phyloP scores from a whole-genome alignment of 2,329 filamentous ascomycete species.

The Pyricularia sp. region DNA sequence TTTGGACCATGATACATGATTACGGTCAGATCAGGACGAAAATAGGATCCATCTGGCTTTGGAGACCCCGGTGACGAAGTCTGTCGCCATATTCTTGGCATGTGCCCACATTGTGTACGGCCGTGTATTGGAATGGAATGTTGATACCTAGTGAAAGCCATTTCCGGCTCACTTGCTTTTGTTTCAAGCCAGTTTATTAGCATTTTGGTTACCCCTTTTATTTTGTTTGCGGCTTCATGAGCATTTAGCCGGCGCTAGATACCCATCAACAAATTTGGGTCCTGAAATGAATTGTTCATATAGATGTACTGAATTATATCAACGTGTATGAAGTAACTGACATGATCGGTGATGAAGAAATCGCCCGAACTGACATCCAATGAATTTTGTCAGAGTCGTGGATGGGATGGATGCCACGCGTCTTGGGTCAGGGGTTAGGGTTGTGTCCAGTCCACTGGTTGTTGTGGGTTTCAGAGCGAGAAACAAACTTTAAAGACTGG shows the following conservation, averaged over 20 bases:
- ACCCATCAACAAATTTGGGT: background rate
- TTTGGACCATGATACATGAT: background rate
- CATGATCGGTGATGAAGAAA: background rate
- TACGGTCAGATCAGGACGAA: background rate
- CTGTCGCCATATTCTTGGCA: background rate
- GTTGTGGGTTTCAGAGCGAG: background rate
- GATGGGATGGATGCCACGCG: background rate
- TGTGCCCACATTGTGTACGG: no score
- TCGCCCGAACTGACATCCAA: no score
- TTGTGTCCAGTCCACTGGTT: background rate
- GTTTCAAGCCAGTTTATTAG: background rate
- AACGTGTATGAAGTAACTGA: background rate
- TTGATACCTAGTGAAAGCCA: background rate
- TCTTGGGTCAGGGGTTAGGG: background rate
- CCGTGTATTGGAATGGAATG: background rate
- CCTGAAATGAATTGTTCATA: background rate
- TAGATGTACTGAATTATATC: background rate
- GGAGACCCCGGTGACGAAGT: background rate
- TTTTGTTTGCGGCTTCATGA: background rate
- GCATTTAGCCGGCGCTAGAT: background rate
- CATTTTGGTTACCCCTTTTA: background rate
- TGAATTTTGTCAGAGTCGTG: no score
- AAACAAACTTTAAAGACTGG: no score
- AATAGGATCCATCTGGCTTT: background rate
- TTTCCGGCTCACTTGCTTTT: background rate